phyloP scores from a whole-genome alignment of 2,329 filamentous ascomycete species.

The Hansfordia pulvinata region DNA sequence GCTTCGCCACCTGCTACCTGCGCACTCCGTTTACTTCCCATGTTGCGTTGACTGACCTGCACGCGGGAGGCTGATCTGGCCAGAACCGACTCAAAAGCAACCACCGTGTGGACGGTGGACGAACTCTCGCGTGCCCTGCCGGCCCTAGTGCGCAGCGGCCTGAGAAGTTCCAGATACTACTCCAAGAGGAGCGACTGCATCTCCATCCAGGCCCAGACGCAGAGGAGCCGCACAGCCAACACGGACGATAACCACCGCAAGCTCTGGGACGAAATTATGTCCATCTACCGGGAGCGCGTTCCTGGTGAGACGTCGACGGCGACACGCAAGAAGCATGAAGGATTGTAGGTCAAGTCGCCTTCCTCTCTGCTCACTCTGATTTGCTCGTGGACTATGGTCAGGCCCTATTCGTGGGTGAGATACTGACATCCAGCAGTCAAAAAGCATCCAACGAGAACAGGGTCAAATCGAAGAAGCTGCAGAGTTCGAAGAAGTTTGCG shows the following conservation, averaged over 20 bases:
- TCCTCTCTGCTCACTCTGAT: too few relatives aligned
- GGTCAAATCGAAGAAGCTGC: slow-evolving; percentile 32
- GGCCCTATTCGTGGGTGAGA: background rate
- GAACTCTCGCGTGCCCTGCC: slow-evolving; percentile 33
- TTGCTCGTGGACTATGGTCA: slow-evolving; percentile 1
- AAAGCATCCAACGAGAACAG: slow-evolving; percentile 30
- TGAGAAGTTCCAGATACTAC: slow-evolving; percentile 42
- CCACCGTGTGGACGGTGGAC: slow-evolving; percentile 33
- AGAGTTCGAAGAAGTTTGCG: slow-evolving; percentile 34
- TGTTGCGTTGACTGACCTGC: background rate
- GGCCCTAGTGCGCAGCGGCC: slow-evolving; percentile 26
- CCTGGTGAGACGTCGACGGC: slow-evolving; percentile 30
- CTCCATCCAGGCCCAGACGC: slow-evolving; percentile 39
- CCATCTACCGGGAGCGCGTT: slow-evolving; percentile 30
- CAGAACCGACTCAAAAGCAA: slow-evolving; percentile 47
- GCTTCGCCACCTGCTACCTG: slow-evolving; percentile 2
- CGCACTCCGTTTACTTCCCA: background rate
- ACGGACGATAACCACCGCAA: slow-evolving; percentile 37
- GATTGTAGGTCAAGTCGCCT: slow-evolving; percentile 34
- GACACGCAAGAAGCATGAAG: slow-evolving; percentile 33
- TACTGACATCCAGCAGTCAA: slow-evolving; percentile 21
- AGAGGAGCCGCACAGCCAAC: slow-evolving; percentile 37
- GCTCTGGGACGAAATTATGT: slow-evolving; percentile 30
- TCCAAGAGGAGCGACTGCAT: slow-evolving; percentile 34
- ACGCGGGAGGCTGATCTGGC: too few relatives aligned